These are phyloP conservation scores for Liriodendron chinense DNA, from an alignment of 164 flowering plant genomes.

Conservation along the genomic window DNA sequence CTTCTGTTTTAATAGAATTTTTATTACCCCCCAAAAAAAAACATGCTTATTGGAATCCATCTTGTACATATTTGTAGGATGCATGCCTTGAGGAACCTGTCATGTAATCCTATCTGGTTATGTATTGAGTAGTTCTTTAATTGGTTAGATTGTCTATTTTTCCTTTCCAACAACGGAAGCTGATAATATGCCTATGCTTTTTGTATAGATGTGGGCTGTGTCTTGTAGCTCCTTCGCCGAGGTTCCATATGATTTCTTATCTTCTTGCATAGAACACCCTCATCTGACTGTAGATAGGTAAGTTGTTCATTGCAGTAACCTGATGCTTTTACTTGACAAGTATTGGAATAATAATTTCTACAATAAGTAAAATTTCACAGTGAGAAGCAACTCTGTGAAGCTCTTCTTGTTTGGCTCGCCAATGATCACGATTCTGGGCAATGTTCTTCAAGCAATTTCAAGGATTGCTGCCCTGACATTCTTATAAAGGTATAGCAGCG, in stretches of 20 bases:
- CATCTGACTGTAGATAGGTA: conserved; percentile 72
- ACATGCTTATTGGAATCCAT: not conserved
- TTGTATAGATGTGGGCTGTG: conserved; percentile 56
- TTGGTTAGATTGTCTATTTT: not conserved
- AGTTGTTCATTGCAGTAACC: not conserved
- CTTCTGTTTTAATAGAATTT: no score
- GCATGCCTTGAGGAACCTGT: not conserved
- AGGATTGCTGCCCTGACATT: conserved; percentile 22
- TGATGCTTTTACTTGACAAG: conserved; percentile 5
- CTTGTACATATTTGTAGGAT: not conserved
- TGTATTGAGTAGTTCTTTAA: no score
- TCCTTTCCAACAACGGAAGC: not conserved
- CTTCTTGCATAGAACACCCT: conserved; percentile 44
- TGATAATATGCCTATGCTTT: not conserved
- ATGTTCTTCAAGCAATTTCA: conserved; percentile 13
- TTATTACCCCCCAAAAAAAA: no score
- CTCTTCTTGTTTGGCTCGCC: conserved; percentile 55
- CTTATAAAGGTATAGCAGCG: conserved; percentile 40
- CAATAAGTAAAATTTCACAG: conserved; percentile 28
- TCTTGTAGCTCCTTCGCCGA: conserved; percentile 39
- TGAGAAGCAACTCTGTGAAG: conserved; percentile 70
- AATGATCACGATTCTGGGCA: conserved; percentile 20
- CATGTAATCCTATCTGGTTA: not conserved
- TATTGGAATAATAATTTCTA: conserved; percentile 7
- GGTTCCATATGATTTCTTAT: conserved; percentile 45